phyloP scores from a whole-genome alignment of 2,329 filamentous ascomycete genomes.

The Cyphellophora europaea region DNA sequence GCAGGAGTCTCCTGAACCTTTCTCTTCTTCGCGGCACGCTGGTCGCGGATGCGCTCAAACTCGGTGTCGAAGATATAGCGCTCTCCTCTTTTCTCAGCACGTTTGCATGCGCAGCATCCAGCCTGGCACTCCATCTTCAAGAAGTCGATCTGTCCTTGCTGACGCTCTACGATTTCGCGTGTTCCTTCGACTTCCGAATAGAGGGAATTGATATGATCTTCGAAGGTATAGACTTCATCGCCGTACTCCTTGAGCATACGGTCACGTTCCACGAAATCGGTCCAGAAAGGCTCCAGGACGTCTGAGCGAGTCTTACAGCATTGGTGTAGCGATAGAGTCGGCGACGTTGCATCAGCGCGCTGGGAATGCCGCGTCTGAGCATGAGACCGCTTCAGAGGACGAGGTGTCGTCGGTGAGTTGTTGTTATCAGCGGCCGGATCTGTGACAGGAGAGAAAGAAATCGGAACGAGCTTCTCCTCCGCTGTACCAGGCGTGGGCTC shows the following conservation, averaged over 20 bases:
- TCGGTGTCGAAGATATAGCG: slow-evolving; percentile 30
- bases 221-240: slow-evolving; percentile 15
- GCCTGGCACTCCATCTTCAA: slow-evolving; percentile 42
- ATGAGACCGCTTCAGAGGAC: too few relatives aligned
- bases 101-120: slow-evolving; percentile 36
- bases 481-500: neutral
- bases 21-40: slow-evolving; percentile 11
- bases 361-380: neutral
- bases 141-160: slow-evolving; percentile 35
- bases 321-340: neutral
- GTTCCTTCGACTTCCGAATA: slow-evolving; percentile 44
- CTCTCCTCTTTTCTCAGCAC: slow-evolving; percentile 32
- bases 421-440: neutral
- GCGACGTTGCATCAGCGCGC: neutral
- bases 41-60: slow-evolving; percentile 19
- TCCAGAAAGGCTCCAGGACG: slow-evolving; percentile 1
- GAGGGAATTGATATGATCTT: slow-evolving; percentile 33
- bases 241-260: neutral
- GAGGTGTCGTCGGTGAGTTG: too few relatives aligned
- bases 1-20: slow-evolving; percentile 4
- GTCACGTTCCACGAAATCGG: slow-evolving; percentile 1
- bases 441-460: neutral
- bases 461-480: neutral
- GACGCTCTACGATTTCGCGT: slow-evolving; percentile 25
- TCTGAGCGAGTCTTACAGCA: neutral